Base-by-base conservation (phyloP, 768 basidiomycete genomes). In the Zangia roseola region DNA sequence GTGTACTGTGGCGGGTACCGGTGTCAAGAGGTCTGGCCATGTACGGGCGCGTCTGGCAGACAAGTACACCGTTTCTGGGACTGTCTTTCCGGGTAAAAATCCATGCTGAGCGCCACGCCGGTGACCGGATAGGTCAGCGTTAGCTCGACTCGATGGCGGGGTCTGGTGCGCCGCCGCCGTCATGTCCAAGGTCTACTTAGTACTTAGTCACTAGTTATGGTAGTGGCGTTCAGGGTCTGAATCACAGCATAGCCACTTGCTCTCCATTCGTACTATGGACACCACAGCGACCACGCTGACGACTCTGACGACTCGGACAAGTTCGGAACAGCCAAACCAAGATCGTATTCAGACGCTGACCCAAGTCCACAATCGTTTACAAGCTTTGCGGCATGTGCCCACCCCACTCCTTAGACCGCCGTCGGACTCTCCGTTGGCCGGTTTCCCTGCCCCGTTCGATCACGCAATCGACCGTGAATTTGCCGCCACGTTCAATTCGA, bases 291-390 rank as follows among this genome's bases (percentile, higher is more conserved):
- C 23, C 10, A 28, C 43, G 21, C 30, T n/a, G 30, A 48, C 51
- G 40, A 36, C 31, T 2, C 31, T 2, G 28, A 28, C 28, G 10
- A 2, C 26, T 3, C 3, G 2, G 8, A 6, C 44, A 24, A 34
- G 19, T 12, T 45, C 49, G 31, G 50, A 43, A 10, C 31, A 43
- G 24, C 56, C 60, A 26, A 71, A 53, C 19, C 68, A 75, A 51
- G 68, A 62, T 5, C 75, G 75, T 55, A 74, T 83, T 20, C 69
- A 78, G 47, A 62, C 72, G 1, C 68, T 83, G 14, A 70, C 73
- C 9, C 75, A 79, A 28, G 59, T 81, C 17, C 72, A 76, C 37
- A 67, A 53, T 40, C 71, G 74, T 6, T 50, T 83, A 9, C 73
- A 77, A 26, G 49, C 67, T 0, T 52, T 81, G 7, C 74, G 81